Percentiles rank a stretch among this genome's conserved stretches.
Conservation (phyloP, 768 basidiomycete species). For the Mycena sanguinolenta region DNA sequence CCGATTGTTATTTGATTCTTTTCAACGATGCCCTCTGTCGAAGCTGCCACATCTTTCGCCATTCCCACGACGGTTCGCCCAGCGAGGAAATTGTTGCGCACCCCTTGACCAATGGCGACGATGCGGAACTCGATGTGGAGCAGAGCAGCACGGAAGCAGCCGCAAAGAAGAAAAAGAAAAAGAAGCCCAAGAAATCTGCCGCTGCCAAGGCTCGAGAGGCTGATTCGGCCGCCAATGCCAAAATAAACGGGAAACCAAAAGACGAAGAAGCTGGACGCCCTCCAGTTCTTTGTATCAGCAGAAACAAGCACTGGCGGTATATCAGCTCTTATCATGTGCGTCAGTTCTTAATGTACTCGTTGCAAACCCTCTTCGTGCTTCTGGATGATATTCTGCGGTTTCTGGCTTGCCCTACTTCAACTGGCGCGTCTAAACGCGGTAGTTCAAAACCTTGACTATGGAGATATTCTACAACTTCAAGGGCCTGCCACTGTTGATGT, state of each 20-base stretch:
- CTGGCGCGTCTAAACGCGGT: neutral
- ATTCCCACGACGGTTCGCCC: neutral
- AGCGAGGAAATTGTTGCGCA: neutral
- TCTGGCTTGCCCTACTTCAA: neutral
- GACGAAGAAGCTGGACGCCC: constrained; percentile 63
- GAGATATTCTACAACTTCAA: neutral
- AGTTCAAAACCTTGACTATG: neutral
- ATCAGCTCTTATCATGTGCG: constrained; percentile 92
- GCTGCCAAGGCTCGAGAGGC: constrained; percentile 56
- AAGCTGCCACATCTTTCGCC: constrained; percentile 3
- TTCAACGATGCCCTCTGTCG: constrained; percentile 9
- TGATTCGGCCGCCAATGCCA: constrained; percentile 40
- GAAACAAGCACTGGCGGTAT: constrained; percentile 95
- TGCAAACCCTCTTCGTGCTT: neutral
- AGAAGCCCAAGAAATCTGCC: constrained; percentile 70
- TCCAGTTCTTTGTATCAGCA: constrained; percentile 85
- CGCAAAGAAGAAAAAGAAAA: constrained; percentile 78
- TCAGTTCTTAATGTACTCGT: constrained; percentile 37
- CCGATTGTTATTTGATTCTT: neutral
- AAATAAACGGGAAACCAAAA: constrained; percentile 45
- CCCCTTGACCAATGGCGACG: constrained; percentile 2
- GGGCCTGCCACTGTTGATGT: neutral
- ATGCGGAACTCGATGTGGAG: constrained; percentile 7
- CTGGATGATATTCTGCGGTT: neutral
- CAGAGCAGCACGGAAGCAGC: constrained; percentile 19